Base-by-base conservation (phyloP, 139 green algal species). In the Pleodorina starrii region DNA sequence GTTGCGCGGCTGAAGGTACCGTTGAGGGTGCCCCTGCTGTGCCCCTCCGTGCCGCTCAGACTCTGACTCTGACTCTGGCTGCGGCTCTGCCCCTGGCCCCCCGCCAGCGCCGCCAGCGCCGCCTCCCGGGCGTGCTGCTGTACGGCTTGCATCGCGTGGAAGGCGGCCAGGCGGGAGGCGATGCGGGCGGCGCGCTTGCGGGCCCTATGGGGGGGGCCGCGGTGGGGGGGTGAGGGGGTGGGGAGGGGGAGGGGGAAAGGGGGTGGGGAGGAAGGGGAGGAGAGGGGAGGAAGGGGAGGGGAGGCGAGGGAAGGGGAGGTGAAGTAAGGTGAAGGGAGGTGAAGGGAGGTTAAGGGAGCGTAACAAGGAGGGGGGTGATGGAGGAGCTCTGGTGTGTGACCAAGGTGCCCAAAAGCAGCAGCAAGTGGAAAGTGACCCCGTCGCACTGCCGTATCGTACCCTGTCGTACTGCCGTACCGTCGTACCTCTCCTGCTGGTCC, bases 1-100 rank as follows among this genome's bases (percentile, higher is more conserved):
- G 60, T 87, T 25, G 81, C 81, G 4, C 60, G 60, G 43, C 81
- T 87, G 60, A 77, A 87, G 43, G 81, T 87, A 42, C 81, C 81
- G 81, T 77, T 87, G 60, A 21, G 35, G 60, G 35, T 17, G 54
- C 38, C 36, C 32, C 35, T 10, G 35, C 12, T 11, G 63, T 73
- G 63, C 29, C 3, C 2, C 63, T 73, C 63, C 63, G 19, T 40
- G 63, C 63, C 63, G 63, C 63, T 73, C 63, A 36, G 63, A 4
- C 21, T 36, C 12, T 32, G 63, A 3, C 32, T 19, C 63, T 40
- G 63, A 19, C 21, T 38, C 63, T 38, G 27, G n/a, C 63, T 73
- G 27, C 63, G 32, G 63, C n/a, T n/a, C n/a, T n/a, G n/a, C n/a
- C n/a, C n/a, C n/a, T n/a, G n/a, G n/a, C n/a, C n/a, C n/a, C n/a